phyloP scores from a whole-genome alignment of 768 basidiomycete species.

The Naganishia onofrii region DNA sequence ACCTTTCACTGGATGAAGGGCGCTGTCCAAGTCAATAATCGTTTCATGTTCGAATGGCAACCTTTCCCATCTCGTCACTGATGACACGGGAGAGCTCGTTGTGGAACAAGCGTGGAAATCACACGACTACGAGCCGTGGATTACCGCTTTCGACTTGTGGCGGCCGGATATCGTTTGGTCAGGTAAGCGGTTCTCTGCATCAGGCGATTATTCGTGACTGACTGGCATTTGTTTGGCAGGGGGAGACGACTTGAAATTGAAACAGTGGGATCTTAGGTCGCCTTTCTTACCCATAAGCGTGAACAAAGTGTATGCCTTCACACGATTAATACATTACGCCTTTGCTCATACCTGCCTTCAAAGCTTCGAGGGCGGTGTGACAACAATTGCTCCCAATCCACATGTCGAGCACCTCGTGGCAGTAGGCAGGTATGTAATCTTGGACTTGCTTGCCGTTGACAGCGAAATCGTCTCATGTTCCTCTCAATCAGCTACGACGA shows the following conservation, averaged over 20 bases:
- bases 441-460: neutral
- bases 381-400: slow-evolving; percentile 81
- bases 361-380: slow-evolving; percentile 90
- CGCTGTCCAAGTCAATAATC: slow-evolving; percentile 56
- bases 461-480: neutral
- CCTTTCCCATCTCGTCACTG: slow-evolving; percentile 60
- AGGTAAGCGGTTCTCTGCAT: slow-evolving; percentile 57
- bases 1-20: neutral
- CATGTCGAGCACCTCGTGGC: slow-evolving; percentile 75
- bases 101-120: slow-evolving; percentile 70
- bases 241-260: slow-evolving; percentile 86
- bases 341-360: neutral
- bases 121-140: slow-evolving; percentile 93
- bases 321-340: neutral
- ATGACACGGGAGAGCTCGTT: slow-evolving; percentile 56
- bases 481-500: slow-evolving; percentile 68
- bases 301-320: slow-evolving; percentile 64
- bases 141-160: slow-evolving; percentile 87
- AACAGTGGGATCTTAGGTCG: slow-evolving; percentile 82
- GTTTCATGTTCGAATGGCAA: slow-evolving; percentile 80
- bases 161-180: slow-evolving; percentile 75
- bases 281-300: slow-evolving; percentile 64
- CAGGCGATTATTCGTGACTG: neutral
- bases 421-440: slow-evolving; percentile 71
- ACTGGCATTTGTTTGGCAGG: slow-evolving; percentile 57